Base-by-base conservation (phyloP, 768 basidiomycete genomes). In the Auricularia auricula-judae region DNA sequence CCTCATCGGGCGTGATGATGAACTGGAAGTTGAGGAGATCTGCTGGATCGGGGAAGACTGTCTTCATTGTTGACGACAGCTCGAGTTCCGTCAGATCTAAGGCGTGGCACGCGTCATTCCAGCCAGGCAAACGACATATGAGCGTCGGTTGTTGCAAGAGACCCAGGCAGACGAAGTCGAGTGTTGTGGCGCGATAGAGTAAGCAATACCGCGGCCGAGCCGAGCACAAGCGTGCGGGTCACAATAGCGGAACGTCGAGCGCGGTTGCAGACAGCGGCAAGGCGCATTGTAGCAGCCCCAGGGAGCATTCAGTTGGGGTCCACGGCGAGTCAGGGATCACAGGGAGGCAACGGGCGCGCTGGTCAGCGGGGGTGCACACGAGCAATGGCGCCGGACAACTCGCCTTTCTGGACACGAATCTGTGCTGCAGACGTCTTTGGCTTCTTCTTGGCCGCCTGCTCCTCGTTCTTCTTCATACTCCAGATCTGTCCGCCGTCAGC, bases 401-500 rank as follows among this genome's bases (percentile, higher is more conserved):
- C 66, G 93, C 97, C 97, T 82, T 98, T 99, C 82, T 99, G 97
- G n/a, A 99, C 96, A 65, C 97, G 85, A 74, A 99, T 91, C 77
- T 98, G 95, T 35, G 97, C 97, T 16, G 97, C 96, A 72, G 91
- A 93, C 56, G 93, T 97, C 85, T 96, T 98, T 54, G 97, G 97
- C 82, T 89, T 92, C 86, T 86, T 96, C 89, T 93, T 98, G 4
- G 92, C 88, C 63, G 94, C 93, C 64, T 91, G 91, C 72, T 98
- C 93, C 81, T 98, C 93, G 71, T 88, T 91, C 87, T 98, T 98
- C 87, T 98, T 98, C 89, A 99, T 93, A 69, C 88, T 92, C 89
- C 97, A 98, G 72, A 99, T 98, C 97, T 99, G 68, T 36, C 16
- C n/a, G 44, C 21, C 29, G 39, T 7, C 39, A 33, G 53, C 36